phyloP scores from a whole-genome alignment of 495 filamentous ascomycete genomes.

The Aspergillus cavernicola region DNA sequence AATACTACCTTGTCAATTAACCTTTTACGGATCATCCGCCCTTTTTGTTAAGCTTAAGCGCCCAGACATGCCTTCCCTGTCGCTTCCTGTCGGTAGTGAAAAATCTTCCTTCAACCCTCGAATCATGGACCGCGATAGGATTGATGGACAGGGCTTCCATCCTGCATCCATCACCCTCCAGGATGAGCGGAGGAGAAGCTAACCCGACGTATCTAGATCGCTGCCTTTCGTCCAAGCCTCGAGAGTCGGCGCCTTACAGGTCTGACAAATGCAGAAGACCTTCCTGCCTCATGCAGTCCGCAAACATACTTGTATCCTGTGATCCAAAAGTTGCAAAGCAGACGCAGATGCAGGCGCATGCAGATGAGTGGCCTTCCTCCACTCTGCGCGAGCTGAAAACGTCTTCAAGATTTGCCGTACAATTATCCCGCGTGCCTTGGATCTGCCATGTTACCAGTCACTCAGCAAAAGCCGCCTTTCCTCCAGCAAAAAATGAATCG shows the following conservation, averaged over 20 bases:
- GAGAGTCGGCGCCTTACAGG: background rate
- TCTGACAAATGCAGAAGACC: background rate
- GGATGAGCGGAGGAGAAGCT: background rate
- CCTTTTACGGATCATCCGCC: no score
- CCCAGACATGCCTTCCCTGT: conserved; percentile 2
- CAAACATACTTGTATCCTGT: background rate
- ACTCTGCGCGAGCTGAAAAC: background rate
- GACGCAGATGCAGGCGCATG: background rate
- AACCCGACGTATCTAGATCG: background rate
- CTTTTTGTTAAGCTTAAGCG: conserved; percentile 14
- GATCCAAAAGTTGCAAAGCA: background rate
- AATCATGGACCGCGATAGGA: background rate
- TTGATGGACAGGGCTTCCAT: background rate
- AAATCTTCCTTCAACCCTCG: background rate
- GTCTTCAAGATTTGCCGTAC: background rate
- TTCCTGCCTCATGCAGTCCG: background rate
- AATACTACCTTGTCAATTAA: no score
- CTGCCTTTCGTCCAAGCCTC: background rate
- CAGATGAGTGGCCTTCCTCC: background rate
- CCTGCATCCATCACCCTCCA: background rate
- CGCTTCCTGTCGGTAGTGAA: background rate
- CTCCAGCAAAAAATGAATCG: background rate
- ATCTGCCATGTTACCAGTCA: no score
- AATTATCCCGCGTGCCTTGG: background rate
- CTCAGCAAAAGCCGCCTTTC: no score